These are phyloP conservation scores for Ganoderma sinense DNA, from an alignment of 1,284 basidiomycete species.

Conservation along the genomic window DNA sequence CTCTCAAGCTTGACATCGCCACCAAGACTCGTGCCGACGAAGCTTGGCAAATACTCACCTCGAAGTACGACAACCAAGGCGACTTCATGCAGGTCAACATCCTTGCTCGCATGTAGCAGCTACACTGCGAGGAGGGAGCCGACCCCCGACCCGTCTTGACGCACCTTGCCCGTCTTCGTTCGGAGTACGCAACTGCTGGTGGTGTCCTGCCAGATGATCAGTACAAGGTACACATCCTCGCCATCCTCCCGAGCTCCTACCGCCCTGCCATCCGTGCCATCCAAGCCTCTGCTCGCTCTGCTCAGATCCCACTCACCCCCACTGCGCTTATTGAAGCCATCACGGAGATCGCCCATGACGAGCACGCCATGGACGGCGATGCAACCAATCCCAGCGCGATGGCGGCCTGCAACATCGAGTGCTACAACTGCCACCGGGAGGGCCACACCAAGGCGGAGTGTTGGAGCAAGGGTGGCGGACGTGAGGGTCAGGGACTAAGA, in stretches of 20 bases:
- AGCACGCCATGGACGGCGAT: slow-evolving; percentile 13
- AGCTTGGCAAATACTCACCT: slow-evolving; percentile 6
- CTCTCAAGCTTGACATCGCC: slow-evolving; percentile 22
- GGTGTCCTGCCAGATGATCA: slow-evolving; percentile 18
- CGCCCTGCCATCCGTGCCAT: slow-evolving; percentile 15
- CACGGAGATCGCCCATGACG: slow-evolving; percentile 18
- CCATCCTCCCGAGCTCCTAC: slow-evolving; percentile 16
- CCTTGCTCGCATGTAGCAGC: slow-evolving; percentile 15
- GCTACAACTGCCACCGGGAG: slow-evolving; percentile 27
- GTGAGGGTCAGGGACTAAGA: too few species aligned
- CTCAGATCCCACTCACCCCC: slow-evolving; percentile 8
- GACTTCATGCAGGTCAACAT: slow-evolving; percentile 24
- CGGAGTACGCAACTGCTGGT: slow-evolving; percentile 20
- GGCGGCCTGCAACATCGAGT: slow-evolving; percentile 9
- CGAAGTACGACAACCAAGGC: slow-evolving; percentile 24
- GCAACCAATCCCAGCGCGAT: slow-evolving; percentile 6
- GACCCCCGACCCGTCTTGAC: slow-evolving; percentile 18
- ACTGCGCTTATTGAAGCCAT: slow-evolving; percentile 17
- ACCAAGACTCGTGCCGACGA: slow-evolving; percentile 4
- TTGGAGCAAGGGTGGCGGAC: slow-evolving; percentile 30
- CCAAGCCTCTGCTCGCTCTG: slow-evolving; percentile 9
- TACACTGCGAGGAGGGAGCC: slow-evolving; percentile 16
- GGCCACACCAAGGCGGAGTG: slow-evolving; percentile 28
- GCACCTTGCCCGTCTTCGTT: slow-evolving; percentile 14
- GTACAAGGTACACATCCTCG: slow-evolving; percentile 22